phyloP scores from a whole-genome alignment of 345 rosid genomes.

The Lenwebbia sp. region DNA sequence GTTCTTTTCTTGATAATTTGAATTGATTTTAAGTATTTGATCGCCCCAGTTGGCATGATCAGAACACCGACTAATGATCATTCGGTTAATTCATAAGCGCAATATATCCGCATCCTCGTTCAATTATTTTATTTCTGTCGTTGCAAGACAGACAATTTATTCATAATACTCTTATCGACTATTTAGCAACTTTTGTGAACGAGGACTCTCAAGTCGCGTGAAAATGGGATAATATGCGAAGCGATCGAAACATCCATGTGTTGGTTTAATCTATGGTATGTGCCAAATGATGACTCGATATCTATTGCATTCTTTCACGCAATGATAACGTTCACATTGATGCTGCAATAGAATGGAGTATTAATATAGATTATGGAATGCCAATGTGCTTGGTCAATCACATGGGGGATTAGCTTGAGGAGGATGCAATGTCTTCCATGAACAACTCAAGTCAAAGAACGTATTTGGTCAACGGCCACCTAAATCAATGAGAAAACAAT shows the following conservation, averaged over 20 bases:
- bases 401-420: not conserved
- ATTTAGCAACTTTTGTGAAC: not conserved
- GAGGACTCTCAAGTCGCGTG: accelerated
- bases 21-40: not conserved
- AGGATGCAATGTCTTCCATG: not conserved
- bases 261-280: not conserved
- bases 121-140: not conserved
- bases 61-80: accelerated
- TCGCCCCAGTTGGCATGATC: accelerated
- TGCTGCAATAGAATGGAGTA: not conserved
- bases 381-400: not conserved
- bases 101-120: accelerated
- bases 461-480: not conserved
- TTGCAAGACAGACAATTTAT: not conserved
- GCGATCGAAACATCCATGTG: not conserved
- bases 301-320: not conserved
- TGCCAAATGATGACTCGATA: not conserved
- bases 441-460: not conserved
- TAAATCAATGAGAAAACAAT: not conserved
- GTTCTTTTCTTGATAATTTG: not conserved
- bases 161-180: accelerated
- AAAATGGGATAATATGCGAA: not conserved
- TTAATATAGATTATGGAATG: not conserved
- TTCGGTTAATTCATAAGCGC: accelerated
- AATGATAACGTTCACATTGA: not conserved